A percentile compares a stretch with the other conserved stretches of the same genome.
phyloP scores from a whole-genome alignment of 2,329 filamentous ascomycete genomes.

The Calonectria fujianensis region DNA sequence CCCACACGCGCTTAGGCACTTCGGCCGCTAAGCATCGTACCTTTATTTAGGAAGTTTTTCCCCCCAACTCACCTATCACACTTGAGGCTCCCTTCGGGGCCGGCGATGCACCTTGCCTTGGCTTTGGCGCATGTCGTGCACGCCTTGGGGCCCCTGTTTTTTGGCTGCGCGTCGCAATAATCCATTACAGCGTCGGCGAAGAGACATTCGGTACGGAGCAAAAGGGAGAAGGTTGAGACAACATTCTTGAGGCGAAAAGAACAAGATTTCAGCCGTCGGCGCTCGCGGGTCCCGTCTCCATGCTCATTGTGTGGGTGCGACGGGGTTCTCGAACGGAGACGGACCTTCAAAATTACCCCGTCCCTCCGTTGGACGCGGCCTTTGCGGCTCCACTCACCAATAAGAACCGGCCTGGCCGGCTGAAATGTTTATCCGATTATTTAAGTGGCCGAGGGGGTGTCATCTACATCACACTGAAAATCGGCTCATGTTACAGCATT shows the following conservation, averaged over 20 bases:
- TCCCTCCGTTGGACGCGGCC: conserved; percentile 51
- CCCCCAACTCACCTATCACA: conserved; percentile 66
- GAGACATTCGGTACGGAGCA: conserved; percentile 45
- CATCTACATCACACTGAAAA: background rate
- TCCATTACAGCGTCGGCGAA: conserved; percentile 49
- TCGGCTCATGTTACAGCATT: background rate
- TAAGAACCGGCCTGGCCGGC: background rate
- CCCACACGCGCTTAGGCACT: background rate
- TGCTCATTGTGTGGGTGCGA: conserved; percentile 37
- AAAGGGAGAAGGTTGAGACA: conserved; percentile 34
- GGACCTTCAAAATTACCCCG: conserved; percentile 55
- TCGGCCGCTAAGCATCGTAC: background rate
- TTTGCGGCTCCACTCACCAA: conserved; percentile 1
- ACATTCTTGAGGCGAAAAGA: conserved; percentile 43
- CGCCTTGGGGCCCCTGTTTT: conserved; percentile 68
- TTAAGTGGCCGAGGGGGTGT: background rate
- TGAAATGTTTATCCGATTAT: conserved; percentile 7
- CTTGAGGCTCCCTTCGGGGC: conserved; percentile 62
- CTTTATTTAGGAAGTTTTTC: background rate
- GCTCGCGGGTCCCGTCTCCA: conserved; percentile 44
- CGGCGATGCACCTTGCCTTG: conserved; percentile 70
- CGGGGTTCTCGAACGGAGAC: conserved; percentile 51
- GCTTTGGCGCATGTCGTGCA: conserved; percentile 71
- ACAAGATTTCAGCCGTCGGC: conserved; percentile 41
- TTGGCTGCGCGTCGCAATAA: conserved; percentile 46